Conservation (phyloP, 805 yeast species). For the Kluyveromyces siamensis region DNA sequence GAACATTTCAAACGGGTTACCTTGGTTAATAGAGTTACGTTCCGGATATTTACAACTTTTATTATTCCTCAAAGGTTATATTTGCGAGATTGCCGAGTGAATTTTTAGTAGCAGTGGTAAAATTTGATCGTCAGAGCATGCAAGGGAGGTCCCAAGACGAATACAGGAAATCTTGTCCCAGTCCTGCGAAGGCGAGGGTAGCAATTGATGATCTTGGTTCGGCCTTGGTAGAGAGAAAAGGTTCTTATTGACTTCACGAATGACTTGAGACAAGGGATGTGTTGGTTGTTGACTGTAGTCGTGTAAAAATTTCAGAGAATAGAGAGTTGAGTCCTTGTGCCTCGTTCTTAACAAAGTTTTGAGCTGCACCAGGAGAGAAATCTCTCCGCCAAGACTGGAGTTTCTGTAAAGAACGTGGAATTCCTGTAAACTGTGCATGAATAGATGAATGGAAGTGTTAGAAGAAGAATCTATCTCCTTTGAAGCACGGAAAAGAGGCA, state of each 20-base stretch:
- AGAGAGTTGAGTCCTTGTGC: background rate
- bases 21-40: no score
- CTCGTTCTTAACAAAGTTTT: slow-evolving; percentile 1
- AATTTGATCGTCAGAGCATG: slow-evolving; percentile 1
- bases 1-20: no score
- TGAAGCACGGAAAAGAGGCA: slow-evolving; percentile 19
- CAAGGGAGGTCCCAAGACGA: slow-evolving; percentile 1
- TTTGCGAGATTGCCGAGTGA: background rate
- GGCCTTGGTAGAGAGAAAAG: background rate
- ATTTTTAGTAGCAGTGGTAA: background rate
- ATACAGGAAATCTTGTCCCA: background rate
- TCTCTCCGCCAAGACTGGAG: background rate
- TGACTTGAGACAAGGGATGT: background rate
- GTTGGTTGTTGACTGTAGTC: slow-evolving; percentile 1
- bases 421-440: slow-evolving; percentile 5
- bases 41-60: background rate
- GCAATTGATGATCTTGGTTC: background rate
- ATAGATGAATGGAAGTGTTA: background rate
- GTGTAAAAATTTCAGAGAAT: background rate
- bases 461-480: slow-evolving; percentile 6
- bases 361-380: background rate
- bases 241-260: background rate
- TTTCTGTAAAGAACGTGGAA: slow-evolving; percentile 2
- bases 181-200: background rate
- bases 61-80: background rate